A percentile compares a stretch with the other conserved stretches of the same genome.
Evolutionary conservation across 768 basidiomycete genomes (phyloP).

Genomic region (Kondoa subrosea): DNA sequence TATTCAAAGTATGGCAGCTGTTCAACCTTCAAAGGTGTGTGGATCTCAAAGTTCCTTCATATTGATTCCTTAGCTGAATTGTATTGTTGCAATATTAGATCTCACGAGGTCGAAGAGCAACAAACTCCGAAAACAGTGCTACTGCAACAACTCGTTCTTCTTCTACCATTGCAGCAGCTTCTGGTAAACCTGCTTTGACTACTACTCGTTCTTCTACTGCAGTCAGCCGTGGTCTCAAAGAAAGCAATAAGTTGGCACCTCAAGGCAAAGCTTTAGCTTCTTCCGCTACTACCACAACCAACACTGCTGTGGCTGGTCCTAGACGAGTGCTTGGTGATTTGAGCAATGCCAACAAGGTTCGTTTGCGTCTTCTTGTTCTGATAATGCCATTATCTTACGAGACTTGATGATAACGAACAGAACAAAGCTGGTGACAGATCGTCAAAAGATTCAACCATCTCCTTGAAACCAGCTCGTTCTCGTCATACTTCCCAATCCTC

Average conservation of each 20-base stretch:
- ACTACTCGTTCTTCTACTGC: not conserved
- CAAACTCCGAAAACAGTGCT: not conserved
- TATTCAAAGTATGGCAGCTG: too few species aligned
- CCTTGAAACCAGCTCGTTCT: not conserved
- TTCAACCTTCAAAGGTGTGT: not conserved
- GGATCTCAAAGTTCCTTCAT: not conserved
- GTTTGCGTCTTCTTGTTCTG: constrained; percentile 3
- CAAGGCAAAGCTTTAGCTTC: not conserved
- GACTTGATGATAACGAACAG: not conserved
- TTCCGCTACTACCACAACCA: not conserved
- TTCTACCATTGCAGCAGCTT: not conserved
- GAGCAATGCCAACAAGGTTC: constrained; percentile 20
- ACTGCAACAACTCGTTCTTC: not conserved
- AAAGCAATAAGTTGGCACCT: not conserved
- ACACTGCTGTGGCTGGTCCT: constrained; percentile 10
- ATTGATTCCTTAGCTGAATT: not conserved
- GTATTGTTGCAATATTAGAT: not conserved
- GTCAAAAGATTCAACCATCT: not conserved
- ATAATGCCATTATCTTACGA: not conserved
- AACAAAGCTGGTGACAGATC: not conserved
- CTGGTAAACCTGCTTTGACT: not conserved
- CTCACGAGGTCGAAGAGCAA: not conserved
- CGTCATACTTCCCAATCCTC: not conserved
- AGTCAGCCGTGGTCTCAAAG: too few species aligned
- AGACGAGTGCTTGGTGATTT: constrained; percentile 17